phyloP scores from a whole-genome alignment of 768 basidiomycete genomes.

The Pisolithus orientalis region DNA sequence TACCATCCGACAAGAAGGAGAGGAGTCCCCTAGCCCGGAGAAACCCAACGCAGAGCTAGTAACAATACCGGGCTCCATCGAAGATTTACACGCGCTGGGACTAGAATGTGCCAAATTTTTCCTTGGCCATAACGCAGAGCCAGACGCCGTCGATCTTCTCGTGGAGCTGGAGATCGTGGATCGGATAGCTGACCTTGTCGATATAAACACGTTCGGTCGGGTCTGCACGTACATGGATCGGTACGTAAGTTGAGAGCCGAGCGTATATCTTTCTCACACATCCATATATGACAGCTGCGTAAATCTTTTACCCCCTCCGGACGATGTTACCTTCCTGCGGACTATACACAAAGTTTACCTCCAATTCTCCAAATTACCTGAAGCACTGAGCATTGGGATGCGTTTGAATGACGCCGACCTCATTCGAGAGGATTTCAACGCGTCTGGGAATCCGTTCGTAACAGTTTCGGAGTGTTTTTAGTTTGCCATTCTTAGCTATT shows the following conservation, averaged over 20 bases:
- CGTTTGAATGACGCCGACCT: conserved; percentile 75
- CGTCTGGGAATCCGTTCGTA: conserved; percentile 81
- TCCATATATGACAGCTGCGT: conserved; percentile 54
- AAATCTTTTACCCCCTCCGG: conserved; percentile 84
- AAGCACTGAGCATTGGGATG: conserved; percentile 84
- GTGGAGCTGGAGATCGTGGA: conserved; percentile 90
- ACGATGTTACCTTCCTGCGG: conserved; percentile 83
- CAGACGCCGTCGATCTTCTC: conserved; percentile 93
- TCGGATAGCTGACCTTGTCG: conserved; percentile 70
- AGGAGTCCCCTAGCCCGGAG: conserved; percentile 25
- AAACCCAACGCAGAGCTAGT: conserved; percentile 27
- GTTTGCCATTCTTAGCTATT: background rate
- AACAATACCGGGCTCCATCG: conserved; percentile 46
- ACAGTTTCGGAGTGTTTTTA: background rate
- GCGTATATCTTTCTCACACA: background rate
- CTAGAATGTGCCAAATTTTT: conserved; percentile 86
- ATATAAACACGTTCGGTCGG: conserved; percentile 79
- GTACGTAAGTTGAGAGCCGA: conserved; percentile 34
- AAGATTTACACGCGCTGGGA: conserved; percentile 72
- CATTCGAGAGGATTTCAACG: conserved; percentile 82
- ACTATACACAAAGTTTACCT: conserved; percentile 89
- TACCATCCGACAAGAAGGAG: conserved; percentile 56
- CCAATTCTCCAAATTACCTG: conserved; percentile 80
- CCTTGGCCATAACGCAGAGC: conserved; percentile 91
- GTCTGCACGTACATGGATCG: conserved; percentile 97